Conservation (phyloP, 23 red algal species). For the Cyanidioschyzon merolae region DNA sequence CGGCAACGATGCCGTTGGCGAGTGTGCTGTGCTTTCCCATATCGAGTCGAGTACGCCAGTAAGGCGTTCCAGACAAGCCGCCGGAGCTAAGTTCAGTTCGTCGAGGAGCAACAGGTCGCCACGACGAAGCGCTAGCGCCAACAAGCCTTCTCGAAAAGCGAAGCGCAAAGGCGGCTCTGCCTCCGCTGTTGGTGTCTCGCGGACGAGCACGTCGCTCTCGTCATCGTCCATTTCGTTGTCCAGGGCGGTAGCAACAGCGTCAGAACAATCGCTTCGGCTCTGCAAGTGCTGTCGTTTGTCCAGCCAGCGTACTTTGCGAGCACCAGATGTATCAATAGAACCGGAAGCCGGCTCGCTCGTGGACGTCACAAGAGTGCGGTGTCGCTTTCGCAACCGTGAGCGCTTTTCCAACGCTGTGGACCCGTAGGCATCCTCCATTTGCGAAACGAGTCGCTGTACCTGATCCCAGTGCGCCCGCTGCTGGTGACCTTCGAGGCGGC, state of each 20-base stretch:
- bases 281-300: neutral
- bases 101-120: constrained; percentile 86
- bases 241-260: neutral
- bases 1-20: neutral
- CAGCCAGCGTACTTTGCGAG: neutral
- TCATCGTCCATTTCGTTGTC: neutral
- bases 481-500: neutral
- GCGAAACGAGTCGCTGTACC: neutral
- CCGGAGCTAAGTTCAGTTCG: constrained; percentile 94
- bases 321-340: neutral
- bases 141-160: constrained; percentile 50
- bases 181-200: neutral
- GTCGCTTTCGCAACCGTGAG: neutral
- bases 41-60: constrained; percentile 36
- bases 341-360: too few species aligned
- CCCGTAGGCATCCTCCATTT: neutral
- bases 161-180: constrained; percentile 37
- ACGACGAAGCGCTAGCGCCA: constrained; percentile 62
- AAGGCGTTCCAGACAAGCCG: constrained; percentile 69
- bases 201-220: neutral
- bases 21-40: neutral
- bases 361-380: neutral
- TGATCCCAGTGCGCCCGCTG: neutral
- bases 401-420: neutral
- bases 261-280: neutral